Evolutionary conservation across 2,329 filamentous ascomycete species (phyloP), one percentile per base, ranked within the genome.

Genomic region (Chalaropsis thielavioides): DNA sequence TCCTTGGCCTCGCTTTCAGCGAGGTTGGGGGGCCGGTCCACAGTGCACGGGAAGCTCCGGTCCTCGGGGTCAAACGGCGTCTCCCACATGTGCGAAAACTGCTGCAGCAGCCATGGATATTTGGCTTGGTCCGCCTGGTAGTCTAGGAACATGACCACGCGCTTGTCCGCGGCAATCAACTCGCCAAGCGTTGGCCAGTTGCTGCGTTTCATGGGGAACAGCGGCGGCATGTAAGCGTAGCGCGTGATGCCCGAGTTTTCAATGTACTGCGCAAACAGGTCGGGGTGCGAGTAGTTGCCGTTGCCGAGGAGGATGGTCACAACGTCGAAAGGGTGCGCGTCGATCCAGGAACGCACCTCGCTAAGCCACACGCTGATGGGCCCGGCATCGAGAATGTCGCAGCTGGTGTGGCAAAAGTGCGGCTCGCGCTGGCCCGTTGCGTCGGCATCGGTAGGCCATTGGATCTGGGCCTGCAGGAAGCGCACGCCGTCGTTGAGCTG

Each of bases 81-180:
- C 76, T 96, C 90, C 89, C 89, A 96, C 76, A 95, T 82, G 72
- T 95, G 88, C 5, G 82, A 83, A 76, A 96, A 96, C 74, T 96
- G 81, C 73, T 95, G 89, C 49, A 96, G 79, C 51, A 96, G 81
- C 83, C 90, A 96, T 0, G 92, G 90, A 19, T 90, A 86, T 22
- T 80, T 79, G 0, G 79, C 83, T 75, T 95, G 88, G 73, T 96
- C 85, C 69, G 90, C 89, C 69, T 86, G 79, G 77, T 95, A 95
- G 76, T 95, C 90, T 76, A 95, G 81, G 75, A 94, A 90, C 74
- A 94, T 81, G 68, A 95, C 80, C 1, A 89, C 86, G 11, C 90
- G 82, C 74, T 89, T 84, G 66, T 83, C 82, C 22, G 73, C 76
- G 10, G 91, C 73, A 69, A 95, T 91, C 81, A 95, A 85, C 63